Base-by-base conservation (phyloP, 2,329 filamentous ascomycete species). In the Sarocladium brachiariae region DNA sequence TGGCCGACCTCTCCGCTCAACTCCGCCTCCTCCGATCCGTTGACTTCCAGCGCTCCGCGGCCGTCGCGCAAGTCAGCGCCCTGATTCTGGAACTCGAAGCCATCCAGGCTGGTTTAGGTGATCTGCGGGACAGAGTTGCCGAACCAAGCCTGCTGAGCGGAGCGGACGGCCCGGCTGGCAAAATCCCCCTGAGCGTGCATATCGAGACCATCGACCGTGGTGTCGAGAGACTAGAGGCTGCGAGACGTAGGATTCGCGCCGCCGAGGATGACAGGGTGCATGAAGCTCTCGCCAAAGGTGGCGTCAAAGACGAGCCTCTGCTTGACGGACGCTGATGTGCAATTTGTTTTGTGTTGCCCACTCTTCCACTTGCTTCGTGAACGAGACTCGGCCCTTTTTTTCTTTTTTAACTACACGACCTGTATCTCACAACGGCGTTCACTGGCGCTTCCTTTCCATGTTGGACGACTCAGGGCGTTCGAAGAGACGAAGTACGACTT, bases 161-260 rank as follows among this genome's bases (percentile, higher is more conserved):
- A 23, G 69, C 70, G 7, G 58, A 59, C 18, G 63, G 59, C 3
- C 52, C 54, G 1, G 52, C n/a, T 1, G 31, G 46, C n/a, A 23
- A 53, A 10, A 72, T 89, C 9, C 86, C 87, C 2, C 69, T 93
- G 4, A 76, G 77, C 48, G 83, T 89, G 37, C 87, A 93, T 61
- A 83, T 93, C 35, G 82, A 89, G 57, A 83, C 81, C 51, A 89
- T 93, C 54, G 75, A 86, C 52, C 71, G 80, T 46, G 85, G 86
- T 0, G 80, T 91, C 1, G 84, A 90, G 64, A 74, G 88, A 55
- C 68, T 93, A 53, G 83, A 88, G 62, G 67, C 70, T 19, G 81
- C 83, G 43, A 73, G 86, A 53, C 74, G 77, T 37, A 76, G 79
- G 54, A 77, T 81, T 16, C 70, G 78, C 50, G 74, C 71, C 25